These are phyloP conservation scores for Emmonsiellopsis sp. DNA, from an alignment of 2,329 filamentous ascomycete species.

Conservation along the genomic window DNA sequence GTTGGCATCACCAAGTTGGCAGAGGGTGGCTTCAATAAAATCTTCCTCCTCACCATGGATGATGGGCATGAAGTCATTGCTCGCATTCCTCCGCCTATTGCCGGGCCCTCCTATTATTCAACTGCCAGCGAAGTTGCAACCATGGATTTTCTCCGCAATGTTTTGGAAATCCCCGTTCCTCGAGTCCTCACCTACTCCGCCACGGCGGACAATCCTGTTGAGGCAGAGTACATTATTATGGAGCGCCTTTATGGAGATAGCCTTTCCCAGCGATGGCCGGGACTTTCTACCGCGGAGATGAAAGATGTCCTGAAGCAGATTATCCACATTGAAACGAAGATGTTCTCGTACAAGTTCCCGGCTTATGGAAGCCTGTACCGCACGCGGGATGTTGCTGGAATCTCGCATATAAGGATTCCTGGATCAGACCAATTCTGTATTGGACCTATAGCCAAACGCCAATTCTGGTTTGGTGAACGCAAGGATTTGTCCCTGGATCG, in stretches of 20 bases:
- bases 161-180: slow-evolving; percentile 29
- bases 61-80: slow-evolving; percentile 17
- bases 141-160: slow-evolving; percentile 20
- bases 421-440: slow-evolving; percentile 19
- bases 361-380: slow-evolving; percentile 22
- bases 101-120: slow-evolving; percentile 19
- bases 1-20: slow-evolving; percentile 19
- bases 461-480: slow-evolving; percentile 23
- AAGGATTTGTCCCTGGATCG: slow-evolving; percentile 16
- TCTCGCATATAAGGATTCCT: slow-evolving; percentile 4
- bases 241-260: slow-evolving; percentile 28
- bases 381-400: slow-evolving; percentile 13
- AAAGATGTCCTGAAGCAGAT: slow-evolving; percentile 21
- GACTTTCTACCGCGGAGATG: slow-evolving; percentile 17
- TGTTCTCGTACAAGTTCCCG: slow-evolving; percentile 21
- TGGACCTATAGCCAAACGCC: slow-evolving; percentile 19
- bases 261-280: slow-evolving; percentile 20
- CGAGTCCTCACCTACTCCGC: slow-evolving; percentile 28
- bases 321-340: slow-evolving; percentile 17
- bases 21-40: slow-evolving; percentile 22
- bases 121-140: slow-evolving; percentile 33
- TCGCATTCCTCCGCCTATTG: slow-evolving; percentile 18
- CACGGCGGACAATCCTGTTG: slow-evolving; percentile 27
- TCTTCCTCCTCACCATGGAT: slow-evolving; percentile 16
- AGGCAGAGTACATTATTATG: slow-evolving; percentile 37